These are phyloP conservation scores for Brassica cretica DNA, from an alignment of 345 rosid species.

Conservation along the genomic window DNA sequence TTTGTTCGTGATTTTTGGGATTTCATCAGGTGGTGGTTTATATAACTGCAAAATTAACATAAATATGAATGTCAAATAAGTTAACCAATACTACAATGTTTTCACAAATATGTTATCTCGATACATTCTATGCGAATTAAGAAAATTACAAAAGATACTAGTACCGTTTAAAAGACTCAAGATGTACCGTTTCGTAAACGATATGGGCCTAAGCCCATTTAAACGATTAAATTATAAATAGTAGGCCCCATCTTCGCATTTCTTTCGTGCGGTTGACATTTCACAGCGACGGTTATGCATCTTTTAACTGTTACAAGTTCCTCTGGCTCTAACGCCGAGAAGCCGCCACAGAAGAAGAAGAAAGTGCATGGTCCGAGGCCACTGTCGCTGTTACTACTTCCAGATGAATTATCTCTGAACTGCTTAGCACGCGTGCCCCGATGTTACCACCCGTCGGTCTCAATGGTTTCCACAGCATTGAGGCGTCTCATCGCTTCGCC, in stretches of 20 bases:
- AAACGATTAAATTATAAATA: neutral
- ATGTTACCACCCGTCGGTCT: constrained; percentile 27
- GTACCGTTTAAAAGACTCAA: too few relatives aligned
- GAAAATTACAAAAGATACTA: too few relatives aligned
- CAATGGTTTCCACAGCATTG: constrained; percentile 25
- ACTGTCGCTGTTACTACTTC: neutral
- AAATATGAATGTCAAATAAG: too few relatives aligned
- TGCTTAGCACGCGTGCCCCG: constrained; percentile 27
- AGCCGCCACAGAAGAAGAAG: constrained; percentile 8
- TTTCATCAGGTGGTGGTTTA: too few relatives aligned
- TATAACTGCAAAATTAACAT: too few relatives aligned
- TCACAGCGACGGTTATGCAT: constrained; percentile 8
- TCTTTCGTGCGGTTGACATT: neutral
- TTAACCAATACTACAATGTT: too few relatives aligned
- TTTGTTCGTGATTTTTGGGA: too few relatives aligned
- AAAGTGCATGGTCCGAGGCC: neutral
- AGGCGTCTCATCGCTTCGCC: constrained; percentile 21
- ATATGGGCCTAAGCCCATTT: too few relatives aligned
- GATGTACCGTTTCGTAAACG: neutral
- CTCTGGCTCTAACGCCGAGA: neutral
- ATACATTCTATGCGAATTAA: too few relatives aligned
- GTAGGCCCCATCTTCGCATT: neutral
- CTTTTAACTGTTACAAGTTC: neutral
- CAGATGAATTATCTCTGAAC: neutral
- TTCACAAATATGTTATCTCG: too few relatives aligned